phyloP scores from a whole-genome alignment of 2,329 filamentous ascomycete species.

The Hypocreales sp. region DNA sequence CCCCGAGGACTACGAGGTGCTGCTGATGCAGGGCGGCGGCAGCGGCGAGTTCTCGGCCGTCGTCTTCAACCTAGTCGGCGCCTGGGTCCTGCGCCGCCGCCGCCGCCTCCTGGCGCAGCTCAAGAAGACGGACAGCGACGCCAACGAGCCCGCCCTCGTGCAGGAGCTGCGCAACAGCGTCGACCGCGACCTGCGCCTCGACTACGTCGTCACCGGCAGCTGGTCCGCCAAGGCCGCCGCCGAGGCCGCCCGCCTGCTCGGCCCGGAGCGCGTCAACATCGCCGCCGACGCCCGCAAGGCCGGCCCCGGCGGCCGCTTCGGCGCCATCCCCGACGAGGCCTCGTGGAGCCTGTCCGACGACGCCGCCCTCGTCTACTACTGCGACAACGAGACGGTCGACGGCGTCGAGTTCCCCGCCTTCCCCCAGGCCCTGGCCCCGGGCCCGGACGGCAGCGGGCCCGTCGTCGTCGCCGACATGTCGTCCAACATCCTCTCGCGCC shows the following conservation, averaged over 20 bases:
- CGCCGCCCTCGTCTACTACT: constrained; percentile 70
- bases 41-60: constrained; percentile 73
- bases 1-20: constrained; percentile 70
- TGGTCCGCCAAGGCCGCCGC: constrained; percentile 81
- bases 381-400: constrained; percentile 89
- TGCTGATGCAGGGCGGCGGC: constrained; percentile 81
- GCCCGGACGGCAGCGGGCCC: constrained; percentile 44
- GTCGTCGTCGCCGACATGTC: constrained; percentile 87
- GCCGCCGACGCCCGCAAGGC: constrained; percentile 48
- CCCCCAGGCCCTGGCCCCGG: constrained; percentile 46
- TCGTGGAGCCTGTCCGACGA: constrained; percentile 59
- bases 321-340: constrained; percentile 61
- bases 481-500: constrained; percentile 79
- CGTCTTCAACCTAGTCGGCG: constrained; percentile 68
- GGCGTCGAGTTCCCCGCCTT: constrained; percentile 77
- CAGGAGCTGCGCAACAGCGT: constrained; percentile 47
- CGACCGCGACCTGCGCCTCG: constrained; percentile 57
- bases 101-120: constrained; percentile 41
- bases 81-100: constrained; percentile 63
- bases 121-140: constrained; percentile 29
- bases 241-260: constrained; percentile 66
- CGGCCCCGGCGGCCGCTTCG: constrained; percentile 66
- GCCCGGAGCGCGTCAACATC: constrained; percentile 66
- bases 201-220: constrained; percentile 81
- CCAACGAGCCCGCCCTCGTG: constrained; percentile 36